These are phyloP conservation scores for Fusarium sp. DNA, from an alignment of 2,329 filamentous ascomycete species.

Conservation along the genomic window DNA sequence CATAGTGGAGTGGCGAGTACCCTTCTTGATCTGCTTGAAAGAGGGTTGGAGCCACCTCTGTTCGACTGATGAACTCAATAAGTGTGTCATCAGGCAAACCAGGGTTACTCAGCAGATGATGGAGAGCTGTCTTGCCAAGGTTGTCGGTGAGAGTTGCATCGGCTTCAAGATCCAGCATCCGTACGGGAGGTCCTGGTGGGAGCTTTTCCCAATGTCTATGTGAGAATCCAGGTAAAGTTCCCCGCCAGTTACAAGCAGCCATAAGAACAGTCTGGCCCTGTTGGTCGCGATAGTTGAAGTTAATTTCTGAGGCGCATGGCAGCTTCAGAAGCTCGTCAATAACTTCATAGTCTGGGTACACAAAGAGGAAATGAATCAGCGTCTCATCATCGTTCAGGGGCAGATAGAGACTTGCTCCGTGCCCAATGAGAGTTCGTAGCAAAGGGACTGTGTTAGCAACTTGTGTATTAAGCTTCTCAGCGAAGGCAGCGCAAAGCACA, in stretches of 20 bases:
- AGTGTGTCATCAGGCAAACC: constrained; percentile 7
- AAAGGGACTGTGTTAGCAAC: neutral
- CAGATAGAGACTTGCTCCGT: constrained; percentile 26
- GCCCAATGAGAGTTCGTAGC: constrained; percentile 6
- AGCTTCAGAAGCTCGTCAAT: constrained; percentile 9
- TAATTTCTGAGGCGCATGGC: constrained; percentile 26
- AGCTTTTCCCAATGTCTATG: neutral
- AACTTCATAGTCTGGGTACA: neutral
- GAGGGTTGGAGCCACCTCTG: constrained; percentile 15
- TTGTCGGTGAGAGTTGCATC: constrained; percentile 23
- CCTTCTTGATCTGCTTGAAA: constrained; percentile 13
- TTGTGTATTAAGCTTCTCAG: neutral
- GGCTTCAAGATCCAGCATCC: constrained; percentile 24
- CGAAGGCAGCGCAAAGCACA: constrained; percentile 10
- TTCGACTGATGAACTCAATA: constrained; percentile 21
- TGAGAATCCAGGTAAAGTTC: neutral
- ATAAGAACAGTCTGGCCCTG: constrained; percentile 30
- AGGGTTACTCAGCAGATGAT: constrained; percentile 32
- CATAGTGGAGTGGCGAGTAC: constrained; percentile 17
- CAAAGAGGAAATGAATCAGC: constrained; percentile 29
- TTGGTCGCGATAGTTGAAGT: constrained; percentile 32
- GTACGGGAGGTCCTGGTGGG: neutral
- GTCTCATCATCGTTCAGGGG: constrained; percentile 32
- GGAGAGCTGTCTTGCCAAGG: constrained; percentile 30
- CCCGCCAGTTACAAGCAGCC: constrained; percentile 25